Base-by-base conservation (phyloP, 2,329 filamentous ascomycete species). In the Monilinia vaccinii-corymbosi region DNA sequence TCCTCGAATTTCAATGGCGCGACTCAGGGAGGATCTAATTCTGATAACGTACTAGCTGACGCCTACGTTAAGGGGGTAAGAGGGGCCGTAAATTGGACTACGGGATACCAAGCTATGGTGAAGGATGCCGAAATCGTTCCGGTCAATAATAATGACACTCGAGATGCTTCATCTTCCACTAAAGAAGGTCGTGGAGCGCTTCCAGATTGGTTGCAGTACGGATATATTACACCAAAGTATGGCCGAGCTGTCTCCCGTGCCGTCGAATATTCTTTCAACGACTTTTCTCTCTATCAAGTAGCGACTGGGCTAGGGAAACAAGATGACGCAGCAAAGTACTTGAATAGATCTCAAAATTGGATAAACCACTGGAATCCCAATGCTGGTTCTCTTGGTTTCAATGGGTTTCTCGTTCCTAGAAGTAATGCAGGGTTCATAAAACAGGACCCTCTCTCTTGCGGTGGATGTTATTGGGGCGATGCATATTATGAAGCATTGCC, bases 31-130 rank as follows among this genome's bases (percentile, higher is more conserved):
- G 87, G 86, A 8, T 85, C 81, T 16, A 89, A 89, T 66, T 80
- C 81, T 2, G 87, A 90, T 70, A 89, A 87, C 59, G 79, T 90
- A 2, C 79, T 90, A 31, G 86, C 86, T 3, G 87, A 90, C 68
- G 87, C 86, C 0, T 89, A 82, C 63, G 78, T 88, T 32, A 89
- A 89, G 70, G 84, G 85, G 0, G 79, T 88, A 2, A 49, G 64
- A 21, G 84, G 82, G 9, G 75, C 74, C 4, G 75, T 89, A 44
- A 75, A 89, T 70, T 89, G 86, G 87, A 73, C 76, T 6, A 79
- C 81, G 51, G 84, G 77, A 9, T 85, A 82, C 63, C 72, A 75
- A 11, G 82, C 85, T 47, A 85, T 88, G 83, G 73, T 81, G 16
- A 85, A 81, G 46, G 80, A 90, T 64, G 86, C 86, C 13, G 85